A percentile compares a stretch with the other conserved stretches of the same genome.
phyloP scores from a whole-genome alignment of 139 green algal genomes.

The Trebouxia sp. region DNA sequence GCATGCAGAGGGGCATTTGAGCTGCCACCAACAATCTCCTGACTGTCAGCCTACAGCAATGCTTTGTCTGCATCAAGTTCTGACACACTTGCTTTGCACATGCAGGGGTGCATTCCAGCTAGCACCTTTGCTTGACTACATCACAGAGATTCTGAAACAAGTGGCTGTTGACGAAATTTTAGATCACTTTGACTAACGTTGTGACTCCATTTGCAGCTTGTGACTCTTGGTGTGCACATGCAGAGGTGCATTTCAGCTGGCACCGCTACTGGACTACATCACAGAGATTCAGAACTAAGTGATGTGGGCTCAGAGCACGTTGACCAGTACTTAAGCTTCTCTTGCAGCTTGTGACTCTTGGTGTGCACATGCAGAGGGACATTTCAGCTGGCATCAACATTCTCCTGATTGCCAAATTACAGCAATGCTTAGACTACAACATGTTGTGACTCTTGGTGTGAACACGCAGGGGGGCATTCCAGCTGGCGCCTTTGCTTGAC shows the following conservation, averaged over 20 bases:
- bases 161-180: neutral
- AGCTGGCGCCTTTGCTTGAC: slow-evolving; percentile 4
- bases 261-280: neutral
- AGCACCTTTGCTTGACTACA: neutral
- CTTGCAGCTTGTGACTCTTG: neutral
- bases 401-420: no score
- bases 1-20: no score
- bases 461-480: neutral
- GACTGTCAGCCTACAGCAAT: no score
- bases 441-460: no score
- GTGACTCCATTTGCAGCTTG: no score
- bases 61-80: no score
- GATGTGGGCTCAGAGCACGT: neutral
- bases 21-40: no score
- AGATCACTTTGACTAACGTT: neutral
- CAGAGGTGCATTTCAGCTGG: neutral
- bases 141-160: neutral
- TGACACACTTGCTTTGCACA: neutral
- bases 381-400: no score
- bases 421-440: no score
- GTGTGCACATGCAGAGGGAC: no score
- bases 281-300: neutral
- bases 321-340: no score
- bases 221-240: neutral
- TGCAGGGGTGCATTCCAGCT: neutral